Base-by-base conservation (phyloP, 352 stramenopile species). In the Globisporangium parvum region DNA sequence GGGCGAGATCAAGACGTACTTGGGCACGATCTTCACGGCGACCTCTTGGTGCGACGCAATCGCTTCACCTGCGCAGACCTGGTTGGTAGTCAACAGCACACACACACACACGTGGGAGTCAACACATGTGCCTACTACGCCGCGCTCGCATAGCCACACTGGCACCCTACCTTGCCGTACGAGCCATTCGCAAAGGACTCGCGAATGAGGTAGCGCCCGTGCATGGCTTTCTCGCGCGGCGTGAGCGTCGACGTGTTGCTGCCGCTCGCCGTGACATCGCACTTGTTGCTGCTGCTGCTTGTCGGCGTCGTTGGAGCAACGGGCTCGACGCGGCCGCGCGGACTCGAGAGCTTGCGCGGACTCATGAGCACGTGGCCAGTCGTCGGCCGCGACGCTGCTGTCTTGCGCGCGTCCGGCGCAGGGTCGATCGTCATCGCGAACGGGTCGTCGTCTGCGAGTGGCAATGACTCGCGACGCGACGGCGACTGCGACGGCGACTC, bases 1-100 rank as follows among this genome's bases (percentile, higher is more conserved):
- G 1, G 66, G 53, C 1, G 79, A 85, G 45, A 82, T 75, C 9
- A 90, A 59, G 50, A 90, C 73, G 65, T 75, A 75, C 64, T 90
- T 90, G 39, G 79, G 79, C 37, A 90, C 75, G 56, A 90, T 87
- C 69, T 90, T 90, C 51, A 90, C 73, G 8, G 78, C 79, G 17
- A 90, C 67, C 55, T 80, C 67, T 33, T 83, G 64, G 11, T 82
- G 73, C 3, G 77, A 87, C 23, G 67, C 51, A 18, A 77, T 62
- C 20, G 69, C 67, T 51, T 90, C 72, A 5, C 70, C 79, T 2
- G 69, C 64, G 51, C 77, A 85, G 6, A 86, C 73, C 56, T 62
- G 28, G 12, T 37, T 11, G 28, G n/a, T n/a, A 33, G 31, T 37
- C 3, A 44, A 17, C 8, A n/a, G 28, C 0, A 51, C 20, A 21